These are phyloP conservation scores for Tricladium varicosporioides DNA, from an alignment of 2,329 filamentous ascomycete species.

Conservation along the genomic window DNA sequence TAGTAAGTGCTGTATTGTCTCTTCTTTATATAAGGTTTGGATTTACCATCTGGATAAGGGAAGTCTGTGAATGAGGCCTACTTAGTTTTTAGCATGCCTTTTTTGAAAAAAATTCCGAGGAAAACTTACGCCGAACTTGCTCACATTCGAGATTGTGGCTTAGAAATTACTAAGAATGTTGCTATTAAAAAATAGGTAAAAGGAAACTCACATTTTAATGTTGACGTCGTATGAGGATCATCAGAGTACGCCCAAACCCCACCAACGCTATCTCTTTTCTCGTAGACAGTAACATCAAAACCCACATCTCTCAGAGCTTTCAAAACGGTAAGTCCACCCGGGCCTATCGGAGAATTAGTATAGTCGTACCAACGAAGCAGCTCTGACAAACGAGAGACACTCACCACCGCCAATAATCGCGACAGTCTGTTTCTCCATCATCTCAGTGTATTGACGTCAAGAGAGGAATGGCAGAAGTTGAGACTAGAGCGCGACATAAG, in stretches of 20 bases:
- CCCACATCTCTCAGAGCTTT: conserved; percentile 45
- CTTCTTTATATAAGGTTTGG: not conserved
- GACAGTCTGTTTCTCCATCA: conserved; percentile 8
- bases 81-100: not conserved
- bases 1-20: not conserved
- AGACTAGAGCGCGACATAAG: too few species aligned
- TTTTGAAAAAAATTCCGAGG: not conserved
- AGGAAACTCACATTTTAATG: not conserved
- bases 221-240: conserved; percentile 33
- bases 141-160: not conserved
- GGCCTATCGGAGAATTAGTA: conserved; percentile 3
- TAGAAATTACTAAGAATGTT: not conserved
- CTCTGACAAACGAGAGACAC: not conserved
- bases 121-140: not conserved
- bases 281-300: conserved; percentile 41
- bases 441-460: too few species aligned
- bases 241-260: conserved; percentile 44
- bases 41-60: conserved; percentile 41
- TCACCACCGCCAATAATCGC: conserved; percentile 29
- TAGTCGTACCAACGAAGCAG: not conserved
- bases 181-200: not conserved
- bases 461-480: too few species aligned
- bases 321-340: conserved; percentile 6
- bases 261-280: conserved; percentile 40
- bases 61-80: conserved; percentile 37